These are phyloP conservation scores for Parachlorella kessleri DNA, from an alignment of 139 green algal species.

Conservation along the genomic window DNA sequence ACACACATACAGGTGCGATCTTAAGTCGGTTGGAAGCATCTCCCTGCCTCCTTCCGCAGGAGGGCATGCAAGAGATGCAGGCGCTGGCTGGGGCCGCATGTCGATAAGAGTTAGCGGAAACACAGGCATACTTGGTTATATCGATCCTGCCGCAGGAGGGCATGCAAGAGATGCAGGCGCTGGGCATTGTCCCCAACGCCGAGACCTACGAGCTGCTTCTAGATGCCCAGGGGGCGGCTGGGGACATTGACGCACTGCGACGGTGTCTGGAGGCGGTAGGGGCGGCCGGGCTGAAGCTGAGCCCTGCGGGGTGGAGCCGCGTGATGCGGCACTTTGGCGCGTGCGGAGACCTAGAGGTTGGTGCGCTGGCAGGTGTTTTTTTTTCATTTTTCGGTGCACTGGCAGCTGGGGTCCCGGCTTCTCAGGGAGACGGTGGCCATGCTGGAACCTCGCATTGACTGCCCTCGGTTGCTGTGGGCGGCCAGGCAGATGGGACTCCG, in stretches of 20 bases:
- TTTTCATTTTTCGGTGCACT: too few relatives aligned
- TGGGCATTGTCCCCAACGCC: constrained; percentile 17
- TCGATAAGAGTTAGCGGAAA: too few relatives aligned
- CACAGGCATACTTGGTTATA: too few relatives aligned
- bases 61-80: constrained; percentile 11
- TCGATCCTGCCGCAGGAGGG: not conserved
- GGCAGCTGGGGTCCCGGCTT: too few relatives aligned
- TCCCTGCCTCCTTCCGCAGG: not conserved
- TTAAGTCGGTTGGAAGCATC: too few relatives aligned
- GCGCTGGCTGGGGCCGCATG: too few relatives aligned
- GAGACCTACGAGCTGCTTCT: constrained; percentile 5
- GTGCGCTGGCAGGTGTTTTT: too few relatives aligned
- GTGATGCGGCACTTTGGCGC: not conserved
- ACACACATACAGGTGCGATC: too few relatives aligned
- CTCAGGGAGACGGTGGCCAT: too few relatives aligned
- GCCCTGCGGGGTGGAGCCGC: not conserved
- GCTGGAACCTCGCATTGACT: too few relatives aligned
- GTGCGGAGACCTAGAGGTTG: not conserved
- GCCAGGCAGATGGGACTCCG: too few relatives aligned
- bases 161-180: constrained; percentile 7
- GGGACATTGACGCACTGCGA: not conserved
- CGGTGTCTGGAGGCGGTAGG: not conserved
- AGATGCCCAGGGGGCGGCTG: not conserved
- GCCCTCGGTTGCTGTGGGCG: too few relatives aligned
- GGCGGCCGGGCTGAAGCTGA: not conserved